Conservation (phyloP, 2,329 filamentous ascomycete species). For the Fusarium circinatum region DNA sequence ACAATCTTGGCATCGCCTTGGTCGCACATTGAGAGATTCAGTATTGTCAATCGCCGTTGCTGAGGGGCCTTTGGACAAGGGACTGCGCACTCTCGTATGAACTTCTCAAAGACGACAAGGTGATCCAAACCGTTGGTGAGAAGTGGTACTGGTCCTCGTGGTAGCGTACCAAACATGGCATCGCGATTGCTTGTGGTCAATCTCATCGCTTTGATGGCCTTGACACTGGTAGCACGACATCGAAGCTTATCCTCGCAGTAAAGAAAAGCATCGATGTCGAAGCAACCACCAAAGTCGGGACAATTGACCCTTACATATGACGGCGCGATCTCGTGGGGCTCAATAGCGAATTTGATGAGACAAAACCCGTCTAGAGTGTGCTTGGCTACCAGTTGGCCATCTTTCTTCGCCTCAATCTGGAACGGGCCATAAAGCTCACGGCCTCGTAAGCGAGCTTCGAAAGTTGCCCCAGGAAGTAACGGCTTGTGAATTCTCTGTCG, state of each 20-base stretch:
- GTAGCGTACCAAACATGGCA: not conserved
- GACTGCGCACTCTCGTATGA: not conserved
- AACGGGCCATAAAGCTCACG: not conserved
- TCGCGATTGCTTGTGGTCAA: not conserved
- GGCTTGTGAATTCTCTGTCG: not conserved
- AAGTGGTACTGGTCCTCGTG: not conserved
- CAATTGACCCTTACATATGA: slow-evolving; percentile 5
- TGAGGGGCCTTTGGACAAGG: fast-evolving
- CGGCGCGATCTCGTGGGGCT: not conserved
- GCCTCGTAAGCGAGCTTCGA: not conserved
- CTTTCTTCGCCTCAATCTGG: not conserved
- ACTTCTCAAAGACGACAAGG: not conserved
- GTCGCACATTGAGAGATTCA: slow-evolving; percentile 4
- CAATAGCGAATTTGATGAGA: not conserved
- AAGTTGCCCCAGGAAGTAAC: not conserved
- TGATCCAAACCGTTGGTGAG: not conserved
- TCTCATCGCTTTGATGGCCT: not conserved
- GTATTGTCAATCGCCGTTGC: not conserved
- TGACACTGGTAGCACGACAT: slow-evolving; percentile 5
- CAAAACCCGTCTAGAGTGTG: not conserved
- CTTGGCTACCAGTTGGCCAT: not conserved
- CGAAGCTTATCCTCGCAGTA: slow-evolving; percentile 5
- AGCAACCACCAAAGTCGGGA: not conserved
- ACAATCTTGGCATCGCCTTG: slow-evolving; percentile 7
- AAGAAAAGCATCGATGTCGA: slow-evolving; percentile 1